Conservation (phyloP, 768 basidiomycete species). For the Rhodotorula graminis region DNA sequence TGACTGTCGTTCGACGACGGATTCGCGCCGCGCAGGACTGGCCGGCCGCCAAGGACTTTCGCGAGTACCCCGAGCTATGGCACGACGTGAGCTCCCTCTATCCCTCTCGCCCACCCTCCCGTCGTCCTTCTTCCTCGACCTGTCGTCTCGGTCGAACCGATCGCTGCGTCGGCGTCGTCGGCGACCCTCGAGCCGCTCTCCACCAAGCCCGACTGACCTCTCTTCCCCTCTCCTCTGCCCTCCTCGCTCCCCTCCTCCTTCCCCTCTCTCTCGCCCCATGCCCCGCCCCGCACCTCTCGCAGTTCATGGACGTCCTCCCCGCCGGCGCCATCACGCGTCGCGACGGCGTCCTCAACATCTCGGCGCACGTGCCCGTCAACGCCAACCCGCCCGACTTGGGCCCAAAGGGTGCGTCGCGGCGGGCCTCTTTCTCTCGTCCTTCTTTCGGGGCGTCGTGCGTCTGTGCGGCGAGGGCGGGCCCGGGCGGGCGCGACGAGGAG, state of each 20-base stretch:
- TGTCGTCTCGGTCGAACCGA: no score
- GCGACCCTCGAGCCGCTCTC: no score
- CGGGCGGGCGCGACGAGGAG: no score
- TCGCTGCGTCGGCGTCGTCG: no score
- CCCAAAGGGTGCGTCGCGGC: constrained; percentile 42
- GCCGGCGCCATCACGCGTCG: constrained; percentile 84
- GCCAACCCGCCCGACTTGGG: constrained; percentile 77
- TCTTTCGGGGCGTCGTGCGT: no score
- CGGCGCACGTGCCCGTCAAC: constrained; percentile 79
- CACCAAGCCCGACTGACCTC: no score
- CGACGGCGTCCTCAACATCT: constrained; percentile 81
- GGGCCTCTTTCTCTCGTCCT: constrained; percentile 18
- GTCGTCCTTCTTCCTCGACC: no score
- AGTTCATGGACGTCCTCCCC: constrained; percentile 71
- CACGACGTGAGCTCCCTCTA: constrained; percentile 53
- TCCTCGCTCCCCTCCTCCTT: neutral
- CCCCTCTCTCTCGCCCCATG: no score
- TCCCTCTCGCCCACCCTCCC: neutral
- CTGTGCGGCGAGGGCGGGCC: no score
- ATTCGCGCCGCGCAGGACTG: constrained; percentile 67
- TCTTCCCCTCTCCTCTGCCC: neutral
- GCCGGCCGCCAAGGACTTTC: constrained; percentile 84
- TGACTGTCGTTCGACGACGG: no score
- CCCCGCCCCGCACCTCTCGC: neutral
- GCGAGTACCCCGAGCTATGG: constrained; percentile 76